A percentile compares a stretch with the other conserved stretches of the same genome.
These are phyloP conservation scores for Fennellomyces sp. DNA, from an alignment of 371 early-diverging fungal species.

Conservation along the genomic window DNA sequence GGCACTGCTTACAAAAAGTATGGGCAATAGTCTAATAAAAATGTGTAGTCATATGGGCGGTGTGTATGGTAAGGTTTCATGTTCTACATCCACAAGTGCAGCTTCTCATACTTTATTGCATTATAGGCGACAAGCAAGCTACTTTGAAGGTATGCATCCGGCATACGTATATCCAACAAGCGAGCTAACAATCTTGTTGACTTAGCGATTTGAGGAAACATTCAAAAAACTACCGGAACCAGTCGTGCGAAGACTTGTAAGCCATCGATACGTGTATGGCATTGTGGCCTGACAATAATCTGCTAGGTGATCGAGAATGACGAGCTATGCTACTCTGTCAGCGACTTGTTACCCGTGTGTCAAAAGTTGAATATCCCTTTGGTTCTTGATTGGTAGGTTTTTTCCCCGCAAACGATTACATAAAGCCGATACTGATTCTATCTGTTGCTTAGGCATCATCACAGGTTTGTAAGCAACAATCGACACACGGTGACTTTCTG, in stretches of 20 bases:
- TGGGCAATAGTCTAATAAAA: not conserved
- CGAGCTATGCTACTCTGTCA: slow-evolving; percentile 47
- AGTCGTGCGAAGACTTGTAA: slow-evolving; percentile 35
- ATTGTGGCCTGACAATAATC: too few relatives aligned
- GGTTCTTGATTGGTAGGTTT: slow-evolving; percentile 49
- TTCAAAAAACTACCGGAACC: slow-evolving; percentile 32
- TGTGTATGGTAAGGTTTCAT: slow-evolving; percentile 34
- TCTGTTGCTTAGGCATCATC: slow-evolving; percentile 33
- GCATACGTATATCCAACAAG: too few relatives aligned
- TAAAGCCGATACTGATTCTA: too few relatives aligned
- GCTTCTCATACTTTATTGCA: not conserved
- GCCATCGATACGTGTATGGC: not conserved
- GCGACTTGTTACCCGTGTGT: slow-evolving; percentile 49
- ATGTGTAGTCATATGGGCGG: slow-evolving; percentile 51
- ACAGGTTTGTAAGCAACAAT: slow-evolving; percentile 20
- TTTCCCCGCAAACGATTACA: not conserved
- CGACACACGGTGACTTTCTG: not conserved
- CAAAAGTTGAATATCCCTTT: slow-evolving; percentile 43
- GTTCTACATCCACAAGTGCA: not conserved
- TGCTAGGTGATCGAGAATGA: slow-evolving; percentile 45
- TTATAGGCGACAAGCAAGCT: slow-evolving; percentile 32
- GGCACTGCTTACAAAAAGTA: not conserved
- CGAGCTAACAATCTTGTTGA: not conserved
- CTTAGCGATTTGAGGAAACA: slow-evolving; percentile 42
- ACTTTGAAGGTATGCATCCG: slow-evolving; percentile 28